phyloP scores from a whole-genome alignment of 2,329 filamentous ascomycete genomes.

The Aspergillus viridinutans region DNA sequence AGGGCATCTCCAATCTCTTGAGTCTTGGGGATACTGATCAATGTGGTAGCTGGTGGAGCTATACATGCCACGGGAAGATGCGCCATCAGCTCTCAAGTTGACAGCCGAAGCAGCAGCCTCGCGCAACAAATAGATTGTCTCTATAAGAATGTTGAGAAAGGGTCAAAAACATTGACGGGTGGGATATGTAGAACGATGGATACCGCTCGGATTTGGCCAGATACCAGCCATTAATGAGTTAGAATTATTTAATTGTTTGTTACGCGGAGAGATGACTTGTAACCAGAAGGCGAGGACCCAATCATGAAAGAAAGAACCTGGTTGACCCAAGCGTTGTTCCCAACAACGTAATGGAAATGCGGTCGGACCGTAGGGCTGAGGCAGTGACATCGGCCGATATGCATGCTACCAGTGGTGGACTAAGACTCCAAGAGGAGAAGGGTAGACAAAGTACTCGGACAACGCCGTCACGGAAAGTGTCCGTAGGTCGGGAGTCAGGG shows the following conservation, averaged over 20 bases:
- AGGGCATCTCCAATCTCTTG: not conserved
- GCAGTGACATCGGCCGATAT: not conserved
- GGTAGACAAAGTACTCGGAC: not conserved
- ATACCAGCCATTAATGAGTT: not conserved
- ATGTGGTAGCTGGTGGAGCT: slow-evolving; percentile 71
- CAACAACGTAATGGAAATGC: not conserved
- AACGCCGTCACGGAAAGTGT: not conserved
- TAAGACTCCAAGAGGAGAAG: not conserved
- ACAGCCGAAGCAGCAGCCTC: slow-evolving; percentile 68
- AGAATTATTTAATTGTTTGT: not conserved
- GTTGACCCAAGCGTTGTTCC: not conserved
- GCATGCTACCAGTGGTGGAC: not conserved
- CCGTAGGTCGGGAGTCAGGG: not conserved
- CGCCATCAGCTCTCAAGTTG: slow-evolving; percentile 64
- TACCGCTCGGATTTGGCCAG: not conserved
- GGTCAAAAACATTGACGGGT: not conserved
- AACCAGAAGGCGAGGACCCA: not conserved
- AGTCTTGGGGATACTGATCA: slow-evolving; percentile 13
- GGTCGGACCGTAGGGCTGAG: not conserved
- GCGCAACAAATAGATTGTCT: slow-evolving; percentile 49
- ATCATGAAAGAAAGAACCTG: not conserved
- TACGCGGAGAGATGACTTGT: not conserved
- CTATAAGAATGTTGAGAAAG: not conserved
- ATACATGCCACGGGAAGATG: slow-evolving; percentile 75
- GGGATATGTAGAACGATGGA: not conserved